Conservation (phyloP, 495 filamentous ascomycete genomes). For the Chaetomidium leptoderma region DNA sequence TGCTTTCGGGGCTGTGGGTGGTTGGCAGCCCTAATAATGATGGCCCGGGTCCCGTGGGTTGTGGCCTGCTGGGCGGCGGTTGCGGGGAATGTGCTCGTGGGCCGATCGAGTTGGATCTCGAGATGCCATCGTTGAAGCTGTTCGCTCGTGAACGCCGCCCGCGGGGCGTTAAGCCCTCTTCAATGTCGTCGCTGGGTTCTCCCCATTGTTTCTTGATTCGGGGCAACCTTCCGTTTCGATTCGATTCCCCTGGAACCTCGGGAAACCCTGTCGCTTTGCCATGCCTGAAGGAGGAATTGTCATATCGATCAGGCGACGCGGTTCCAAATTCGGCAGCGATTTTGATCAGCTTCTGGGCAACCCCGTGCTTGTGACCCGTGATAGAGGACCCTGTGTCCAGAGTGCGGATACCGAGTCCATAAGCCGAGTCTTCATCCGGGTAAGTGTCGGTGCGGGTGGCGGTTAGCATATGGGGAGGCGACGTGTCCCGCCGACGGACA, state of each 20-base stretch:
- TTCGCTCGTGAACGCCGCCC: conserved; percentile 15
- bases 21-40: conserved; percentile 1
- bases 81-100: not conserved
- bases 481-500: not conserved
- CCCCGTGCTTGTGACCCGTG: conserved; percentile 36
- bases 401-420: not conserved
- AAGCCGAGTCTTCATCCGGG: not conserved
- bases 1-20: conserved; percentile 3
- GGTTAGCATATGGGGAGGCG: not conserved
- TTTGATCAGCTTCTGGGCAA: conserved; percentile 36
- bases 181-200: not conserved
- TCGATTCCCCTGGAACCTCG: conserved; percentile 47
- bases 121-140: conserved; percentile 11
- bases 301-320: conserved; percentile 39
- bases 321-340: conserved; percentile 39
- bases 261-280: conserved; percentile 46
- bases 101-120: not conserved
- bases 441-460: not conserved
- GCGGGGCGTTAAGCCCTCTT: not conserved
- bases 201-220: conserved; percentile 42
- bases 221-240: conserved; percentile 39
- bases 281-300: conserved; percentile 45
- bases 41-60: not conserved
- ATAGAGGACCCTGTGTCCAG: conserved; percentile 16
- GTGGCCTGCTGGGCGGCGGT: not conserved